A percentile compares a stretch with the other conserved stretches of the same genome.
phyloP scores from a whole-genome alignment of 2,329 filamentous ascomycete species.

The Colletotrichum karsti region DNA sequence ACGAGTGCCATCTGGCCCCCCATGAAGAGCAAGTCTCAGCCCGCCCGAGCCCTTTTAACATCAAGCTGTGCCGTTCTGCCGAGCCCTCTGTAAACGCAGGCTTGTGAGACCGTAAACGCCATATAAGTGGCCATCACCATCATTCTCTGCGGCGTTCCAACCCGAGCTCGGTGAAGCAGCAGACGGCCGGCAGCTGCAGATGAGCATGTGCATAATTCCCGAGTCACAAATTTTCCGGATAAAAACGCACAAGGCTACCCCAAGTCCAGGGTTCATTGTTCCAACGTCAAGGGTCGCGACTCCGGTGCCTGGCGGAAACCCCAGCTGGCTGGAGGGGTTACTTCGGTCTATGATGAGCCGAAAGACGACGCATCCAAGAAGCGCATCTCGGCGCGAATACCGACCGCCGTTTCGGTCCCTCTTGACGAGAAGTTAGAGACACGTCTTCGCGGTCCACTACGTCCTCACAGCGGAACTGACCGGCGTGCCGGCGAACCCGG shows the following conservation, averaged over 20 bases:
- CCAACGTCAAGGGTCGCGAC: neutral
- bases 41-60: too few species aligned
- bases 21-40: neutral
- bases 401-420: neutral
- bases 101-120: too few species aligned
- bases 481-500: constrained; percentile 9
- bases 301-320: neutral
- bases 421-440: neutral
- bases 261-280: neutral
- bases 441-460: neutral
- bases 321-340: neutral
- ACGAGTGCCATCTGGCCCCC: neutral
- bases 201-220: too few species aligned
- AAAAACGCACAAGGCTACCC: neutral
- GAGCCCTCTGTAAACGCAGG: too few species aligned
- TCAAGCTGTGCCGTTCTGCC: too few species aligned
- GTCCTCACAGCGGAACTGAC: neutral
- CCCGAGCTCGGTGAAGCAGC: too few species aligned
- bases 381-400: neutral
- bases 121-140: too few species aligned
- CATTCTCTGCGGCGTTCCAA: too few species aligned
- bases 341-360: constrained; percentile 5
- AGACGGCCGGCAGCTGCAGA: too few species aligned
- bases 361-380: neutral
- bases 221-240: too few species aligned